Evolutionary conservation across 2,329 filamentous ascomycete genomes (phyloP).

Genomic region (Geosmithia flava): DNA sequence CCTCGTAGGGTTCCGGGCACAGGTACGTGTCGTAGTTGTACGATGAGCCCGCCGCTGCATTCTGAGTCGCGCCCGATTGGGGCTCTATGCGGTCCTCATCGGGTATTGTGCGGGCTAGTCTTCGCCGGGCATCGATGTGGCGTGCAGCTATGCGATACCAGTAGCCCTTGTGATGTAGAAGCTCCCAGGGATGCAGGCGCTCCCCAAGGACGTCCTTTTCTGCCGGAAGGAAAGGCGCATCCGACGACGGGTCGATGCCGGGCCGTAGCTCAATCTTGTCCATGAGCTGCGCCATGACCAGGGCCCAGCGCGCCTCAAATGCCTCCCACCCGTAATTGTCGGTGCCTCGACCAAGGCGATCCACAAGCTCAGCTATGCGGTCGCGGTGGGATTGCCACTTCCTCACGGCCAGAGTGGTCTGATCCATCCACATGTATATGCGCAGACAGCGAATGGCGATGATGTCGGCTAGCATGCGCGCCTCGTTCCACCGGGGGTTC

Average conservation of each 20-base stretch:
- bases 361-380: constrained; percentile 63
- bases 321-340: constrained; percentile 88
- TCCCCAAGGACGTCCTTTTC: constrained; percentile 48
- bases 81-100: constrained; percentile 43
- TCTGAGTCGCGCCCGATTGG: constrained; percentile 19
- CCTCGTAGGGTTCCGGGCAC: constrained; percentile 50
- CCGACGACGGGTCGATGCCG: constrained; percentile 25
- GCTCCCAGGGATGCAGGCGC: constrained; percentile 48
- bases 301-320: constrained; percentile 71
- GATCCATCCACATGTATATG: constrained; percentile 68
- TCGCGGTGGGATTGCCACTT: constrained; percentile 69
- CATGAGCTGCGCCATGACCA: constrained; percentile 48
- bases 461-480: constrained; percentile 73
- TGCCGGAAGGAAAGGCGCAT: constrained; percentile 36
- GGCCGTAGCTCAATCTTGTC: constrained; percentile 39
- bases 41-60: constrained; percentile 33
- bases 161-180: constrained; percentile 54
- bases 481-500: constrained; percentile 85
- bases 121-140: constrained; percentile 40
- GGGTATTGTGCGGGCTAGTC: constrained; percentile 41
- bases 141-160: constrained; percentile 51
- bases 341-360: constrained; percentile 73
- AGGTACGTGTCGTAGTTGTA: constrained; percentile 55
- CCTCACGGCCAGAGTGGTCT: constrained; percentile 67
- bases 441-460: constrained; percentile 71